Evolutionary conservation across 2,329 filamentous ascomycete genomes (phyloP).

Genomic region (Sporothrix variecibatus): DNA sequence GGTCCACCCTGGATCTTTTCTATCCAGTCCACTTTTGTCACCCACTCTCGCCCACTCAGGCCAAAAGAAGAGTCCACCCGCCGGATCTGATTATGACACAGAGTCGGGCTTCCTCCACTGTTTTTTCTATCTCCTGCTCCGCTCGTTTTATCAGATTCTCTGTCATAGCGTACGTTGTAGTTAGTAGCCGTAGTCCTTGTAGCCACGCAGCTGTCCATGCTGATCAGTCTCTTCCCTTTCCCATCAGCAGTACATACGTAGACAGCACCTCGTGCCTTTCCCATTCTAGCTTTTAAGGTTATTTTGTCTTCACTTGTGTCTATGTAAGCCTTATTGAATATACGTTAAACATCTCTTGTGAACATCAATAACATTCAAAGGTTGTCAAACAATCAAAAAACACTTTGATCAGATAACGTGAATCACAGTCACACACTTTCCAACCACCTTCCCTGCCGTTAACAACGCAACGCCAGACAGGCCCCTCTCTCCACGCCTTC

Average conservation of each 20-base stretch:
- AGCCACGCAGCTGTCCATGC: background rate
- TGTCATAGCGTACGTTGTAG: background rate
- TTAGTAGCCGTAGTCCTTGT: background rate
- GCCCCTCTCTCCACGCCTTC: background rate
- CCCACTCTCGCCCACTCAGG: background rate
- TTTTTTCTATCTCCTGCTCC: background rate
- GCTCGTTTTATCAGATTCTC: constrained; percentile 17
- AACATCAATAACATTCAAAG: background rate
- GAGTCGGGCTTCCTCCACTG: background rate
- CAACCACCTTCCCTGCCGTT: background rate
- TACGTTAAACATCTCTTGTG: background rate
- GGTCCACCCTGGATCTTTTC: background rate
- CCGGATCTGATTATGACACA: background rate
- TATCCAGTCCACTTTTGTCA: background rate
- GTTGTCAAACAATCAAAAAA: background rate
- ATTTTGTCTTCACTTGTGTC: background rate
- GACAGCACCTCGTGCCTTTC: background rate
- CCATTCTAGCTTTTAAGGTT: background rate
- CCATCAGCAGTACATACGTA: background rate
- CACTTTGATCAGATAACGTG: background rate
- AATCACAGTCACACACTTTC: background rate
- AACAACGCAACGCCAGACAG: background rate
- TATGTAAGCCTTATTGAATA: background rate
- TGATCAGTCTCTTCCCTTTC: background rate
- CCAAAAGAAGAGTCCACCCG: background rate